These are phyloP conservation scores for Aspergillus sp. DNA, from an alignment of 2,329 filamentous ascomycete species.

Conservation along the genomic window DNA sequence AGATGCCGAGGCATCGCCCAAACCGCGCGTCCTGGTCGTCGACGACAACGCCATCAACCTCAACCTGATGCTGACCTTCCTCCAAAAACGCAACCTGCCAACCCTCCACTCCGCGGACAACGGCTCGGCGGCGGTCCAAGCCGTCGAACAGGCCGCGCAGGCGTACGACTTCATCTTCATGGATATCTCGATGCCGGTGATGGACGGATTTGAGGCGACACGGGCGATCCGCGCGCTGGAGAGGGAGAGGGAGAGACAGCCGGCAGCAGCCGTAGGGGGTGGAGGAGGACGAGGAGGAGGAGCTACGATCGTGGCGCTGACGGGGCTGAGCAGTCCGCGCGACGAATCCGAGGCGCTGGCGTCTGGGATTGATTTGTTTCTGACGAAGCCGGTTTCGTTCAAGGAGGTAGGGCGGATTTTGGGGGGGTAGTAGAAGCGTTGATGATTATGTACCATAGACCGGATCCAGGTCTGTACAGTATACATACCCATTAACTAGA, in stretches of 20 bases:
- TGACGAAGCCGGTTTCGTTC: slow-evolving; percentile 40
- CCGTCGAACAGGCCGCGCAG: slow-evolving; percentile 36
- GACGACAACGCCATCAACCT: neutral
- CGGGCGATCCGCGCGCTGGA: slow-evolving; percentile 13
- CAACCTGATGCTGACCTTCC: neutral
- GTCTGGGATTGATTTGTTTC: slow-evolving; percentile 37
- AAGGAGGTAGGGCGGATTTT: slow-evolving; percentile 33
- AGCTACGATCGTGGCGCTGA: slow-evolving; percentile 37
- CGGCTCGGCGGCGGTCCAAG: slow-evolving; percentile 39
- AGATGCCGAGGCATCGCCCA: neutral
- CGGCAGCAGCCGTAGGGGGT: too few species aligned
- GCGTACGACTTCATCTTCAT: slow-evolving; percentile 10
- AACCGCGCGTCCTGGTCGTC: neutral
- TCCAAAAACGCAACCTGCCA: neutral
- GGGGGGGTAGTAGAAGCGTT: slow-evolving; percentile 12
- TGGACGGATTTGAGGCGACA: neutral
- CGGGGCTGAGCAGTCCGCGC: slow-evolving; percentile 34
- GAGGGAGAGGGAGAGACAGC: slow-evolving; percentile 15
- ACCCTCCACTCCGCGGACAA: slow-evolving; percentile 35
- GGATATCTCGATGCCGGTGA: neutral
- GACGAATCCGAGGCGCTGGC: slow-evolving; percentile 36
- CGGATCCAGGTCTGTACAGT: too few species aligned
- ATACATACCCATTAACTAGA: too few species aligned
- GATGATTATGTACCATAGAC: neutral
- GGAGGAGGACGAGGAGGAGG: slow-evolving; percentile 16